Percentiles rank a stretch among this genome's conserved stretches.
These are phyloP conservation scores for Magnaporthiopsis rhizophila DNA, from an alignment of 2,329 filamentous ascomycete genomes.

Conservation along the genomic window DNA sequence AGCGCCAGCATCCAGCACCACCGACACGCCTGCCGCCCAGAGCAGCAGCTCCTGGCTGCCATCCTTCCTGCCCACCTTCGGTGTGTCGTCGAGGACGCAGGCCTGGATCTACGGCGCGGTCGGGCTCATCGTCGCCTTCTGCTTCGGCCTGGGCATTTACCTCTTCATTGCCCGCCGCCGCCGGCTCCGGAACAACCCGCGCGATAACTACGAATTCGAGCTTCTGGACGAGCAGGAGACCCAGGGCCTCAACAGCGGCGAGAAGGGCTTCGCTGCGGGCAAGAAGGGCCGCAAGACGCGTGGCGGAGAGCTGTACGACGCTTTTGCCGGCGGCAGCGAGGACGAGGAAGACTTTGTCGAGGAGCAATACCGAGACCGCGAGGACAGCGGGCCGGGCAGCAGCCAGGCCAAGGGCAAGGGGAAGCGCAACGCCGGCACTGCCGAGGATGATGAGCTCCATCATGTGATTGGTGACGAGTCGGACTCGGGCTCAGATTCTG, in stretches of 20 bases:
- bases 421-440: slow-evolving; percentile 16
- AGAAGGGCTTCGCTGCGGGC: slow-evolving; percentile 34
- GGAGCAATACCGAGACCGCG: slow-evolving; percentile 29
- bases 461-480: slow-evolving; percentile 44
- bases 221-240: slow-evolving; percentile 77
- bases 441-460: slow-evolving; percentile 31
- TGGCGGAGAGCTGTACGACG: slow-evolving; percentile 92
- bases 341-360: slow-evolving; percentile 59
- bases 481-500: slow-evolving; percentile 23
- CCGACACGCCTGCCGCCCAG: slow-evolving; percentile 23
- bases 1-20: slow-evolving; percentile 17
- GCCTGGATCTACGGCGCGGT: slow-evolving; percentile 89
- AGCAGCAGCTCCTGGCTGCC: slow-evolving; percentile 61
- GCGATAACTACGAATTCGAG: slow-evolving; percentile 90
- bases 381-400: slow-evolving; percentile 10
- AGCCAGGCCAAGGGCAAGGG: slow-evolving; percentile 23
- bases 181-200: slow-evolving; percentile 63
- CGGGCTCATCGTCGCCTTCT: slow-evolving; percentile 79
- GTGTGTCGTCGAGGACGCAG: slow-evolving; percentile 77
- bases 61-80: slow-evolving; percentile 83
- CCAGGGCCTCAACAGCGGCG: slow-evolving; percentile 41
- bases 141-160: slow-evolving; percentile 70
- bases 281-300: slow-evolving; percentile 44
- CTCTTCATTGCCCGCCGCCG: slow-evolving; percentile 72
- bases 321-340: slow-evolving; percentile 79